Evolutionary conservation across 805 yeast genomes (phyloP).

Genomic region (Candida ficus): DNA sequence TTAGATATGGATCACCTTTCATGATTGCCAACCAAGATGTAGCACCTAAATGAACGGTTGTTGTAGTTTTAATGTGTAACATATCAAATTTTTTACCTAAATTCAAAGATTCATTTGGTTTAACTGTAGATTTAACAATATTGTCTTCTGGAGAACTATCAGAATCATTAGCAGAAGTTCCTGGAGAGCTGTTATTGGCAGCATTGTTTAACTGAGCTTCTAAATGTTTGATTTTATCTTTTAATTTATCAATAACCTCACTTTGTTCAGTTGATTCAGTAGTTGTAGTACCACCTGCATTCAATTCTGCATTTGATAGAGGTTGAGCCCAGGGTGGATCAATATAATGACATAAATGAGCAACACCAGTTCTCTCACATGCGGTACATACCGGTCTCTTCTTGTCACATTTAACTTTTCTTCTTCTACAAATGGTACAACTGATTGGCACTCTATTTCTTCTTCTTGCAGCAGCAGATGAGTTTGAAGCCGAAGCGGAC

Average conservation of each 20-base stretch:
- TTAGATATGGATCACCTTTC: constrained; percentile 52
- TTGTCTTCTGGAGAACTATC: background rate
- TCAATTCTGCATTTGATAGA: constrained; percentile 38
- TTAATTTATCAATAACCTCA: constrained; percentile 45
- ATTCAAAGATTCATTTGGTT: constrained; percentile 25
- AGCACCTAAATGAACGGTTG: constrained; percentile 42
- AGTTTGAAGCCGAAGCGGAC: background rate
- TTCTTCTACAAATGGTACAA: constrained; percentile 42
- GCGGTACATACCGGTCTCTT: constrained; percentile 52
- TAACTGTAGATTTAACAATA: background rate
- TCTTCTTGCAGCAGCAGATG: constrained; percentile 25
- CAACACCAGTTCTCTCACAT: constrained; percentile 53
- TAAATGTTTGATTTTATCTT: constrained; percentile 46
- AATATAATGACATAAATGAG: constrained; percentile 50
- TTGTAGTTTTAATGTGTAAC: constrained; percentile 37
- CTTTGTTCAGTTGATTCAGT: constrained; percentile 30
- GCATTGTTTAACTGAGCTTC: constrained; percentile 23
- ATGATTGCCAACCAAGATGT: constrained; percentile 56
- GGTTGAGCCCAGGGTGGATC: constrained; percentile 60
- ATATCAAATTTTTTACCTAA: constrained; percentile 39
- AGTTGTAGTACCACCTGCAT: constrained; percentile 23
- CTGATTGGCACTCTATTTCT: constrained; percentile 45
- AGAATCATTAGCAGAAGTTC: constrained; percentile 7
- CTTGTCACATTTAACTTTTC: constrained; percentile 47
- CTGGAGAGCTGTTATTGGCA: constrained; percentile 5